These are phyloP conservation scores for Raffaelea arxii DNA, from an alignment of 2,329 filamentous ascomycete species.

Conservation along the genomic window DNA sequence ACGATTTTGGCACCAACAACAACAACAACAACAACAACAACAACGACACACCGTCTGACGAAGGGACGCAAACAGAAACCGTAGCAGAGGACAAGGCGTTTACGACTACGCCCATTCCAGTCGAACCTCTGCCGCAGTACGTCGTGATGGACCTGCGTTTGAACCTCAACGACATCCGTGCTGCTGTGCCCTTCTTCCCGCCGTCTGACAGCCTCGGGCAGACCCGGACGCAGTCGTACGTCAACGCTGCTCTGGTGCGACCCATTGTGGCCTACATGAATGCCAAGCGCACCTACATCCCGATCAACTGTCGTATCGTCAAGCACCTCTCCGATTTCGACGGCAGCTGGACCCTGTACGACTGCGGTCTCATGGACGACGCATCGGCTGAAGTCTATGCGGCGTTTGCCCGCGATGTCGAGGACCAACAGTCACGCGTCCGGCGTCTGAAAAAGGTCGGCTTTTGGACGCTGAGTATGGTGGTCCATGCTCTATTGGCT, in stretches of 20 bases:
- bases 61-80: neutral
- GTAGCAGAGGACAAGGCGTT: neutral
- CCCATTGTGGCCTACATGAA: conserved; percentile 99
- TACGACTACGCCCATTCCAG: neutral
- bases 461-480: conserved; percentile 88
- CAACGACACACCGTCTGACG: conserved; percentile 3
- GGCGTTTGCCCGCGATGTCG: conserved; percentile 84
- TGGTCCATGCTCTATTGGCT: conserved; percentile 88
- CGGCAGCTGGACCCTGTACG: conserved; percentile 88
- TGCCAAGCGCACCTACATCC: conserved; percentile 87
- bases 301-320: conserved; percentile 87
- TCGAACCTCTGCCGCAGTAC: conserved; percentile 60
- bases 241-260: conserved; percentile 89
- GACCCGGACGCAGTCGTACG: conserved; percentile 81
- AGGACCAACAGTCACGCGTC: conserved; percentile 77
- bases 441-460: conserved; percentile 85
- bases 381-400: conserved; percentile 88
- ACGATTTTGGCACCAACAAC: too few relatives aligned
- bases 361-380: conserved; percentile 90
- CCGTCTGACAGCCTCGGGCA: conserved; percentile 14
- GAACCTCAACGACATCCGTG: conserved; percentile 89
- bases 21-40: neutral
- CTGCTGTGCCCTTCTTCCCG: conserved; percentile 80
- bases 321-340: conserved; percentile 86
- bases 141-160: conserved; percentile 92